Percentiles rank a stretch among this genome's conserved stretches.
These are phyloP conservation scores for Udeniomyces megalosporus DNA, from an alignment of 768 basidiomycete species.

Conservation along the genomic window DNA sequence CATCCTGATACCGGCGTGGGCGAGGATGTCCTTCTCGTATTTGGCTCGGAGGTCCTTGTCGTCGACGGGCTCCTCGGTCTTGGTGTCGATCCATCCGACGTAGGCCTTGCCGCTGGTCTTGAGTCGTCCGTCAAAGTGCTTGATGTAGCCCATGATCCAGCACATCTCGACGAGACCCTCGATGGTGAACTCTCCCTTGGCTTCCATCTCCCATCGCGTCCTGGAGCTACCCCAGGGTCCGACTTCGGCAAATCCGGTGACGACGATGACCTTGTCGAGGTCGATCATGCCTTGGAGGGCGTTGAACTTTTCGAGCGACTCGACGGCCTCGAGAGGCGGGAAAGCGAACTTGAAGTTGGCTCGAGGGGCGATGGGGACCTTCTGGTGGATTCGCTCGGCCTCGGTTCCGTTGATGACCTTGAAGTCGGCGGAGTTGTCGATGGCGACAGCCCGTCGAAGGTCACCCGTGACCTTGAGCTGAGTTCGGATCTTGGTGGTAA, in stretches of 20 bases:
- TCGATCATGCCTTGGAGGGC: constrained; percentile 78
- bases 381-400: constrained; percentile 82
- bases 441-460: constrained; percentile 77
- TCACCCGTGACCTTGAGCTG: constrained; percentile 73
- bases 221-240: constrained; percentile 97
- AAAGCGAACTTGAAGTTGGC: constrained; percentile 97
- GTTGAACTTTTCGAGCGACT: constrained; percentile 54
- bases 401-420: constrained; percentile 75
- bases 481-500: constrained; percentile 70
- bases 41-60: constrained; percentile 90
- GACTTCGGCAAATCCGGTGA: constrained; percentile 94
- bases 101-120: constrained; percentile 79
- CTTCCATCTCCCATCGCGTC: constrained; percentile 99
- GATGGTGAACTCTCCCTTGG: constrained; percentile 87
- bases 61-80: constrained; percentile 82
- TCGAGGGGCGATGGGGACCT: constrained; percentile 79
- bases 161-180: constrained; percentile 99
- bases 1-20: constrained; percentile 78
- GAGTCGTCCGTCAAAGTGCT: constrained; percentile 93
- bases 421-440: constrained; percentile 93
- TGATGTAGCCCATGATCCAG: constrained; percentile 98
- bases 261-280: constrained; percentile 84
- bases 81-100: constrained; percentile 96
- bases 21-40: constrained; percentile 86
- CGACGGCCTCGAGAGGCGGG: constrained; percentile 60